Base-by-base conservation (phyloP, 352 stramenopile genomes). In the Phytophthora sp. region DNA sequence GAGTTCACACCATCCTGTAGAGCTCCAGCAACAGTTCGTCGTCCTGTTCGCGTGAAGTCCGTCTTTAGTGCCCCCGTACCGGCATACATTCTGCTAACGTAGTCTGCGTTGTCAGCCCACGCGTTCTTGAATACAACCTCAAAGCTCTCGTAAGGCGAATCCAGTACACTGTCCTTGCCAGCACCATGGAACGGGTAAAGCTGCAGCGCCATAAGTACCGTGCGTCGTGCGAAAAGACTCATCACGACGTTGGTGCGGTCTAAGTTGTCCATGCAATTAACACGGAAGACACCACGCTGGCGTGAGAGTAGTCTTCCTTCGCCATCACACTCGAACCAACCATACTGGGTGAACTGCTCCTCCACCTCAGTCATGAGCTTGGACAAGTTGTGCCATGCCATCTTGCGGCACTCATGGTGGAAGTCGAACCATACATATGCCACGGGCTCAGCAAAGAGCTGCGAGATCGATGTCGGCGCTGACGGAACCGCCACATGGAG, bases 201-300 rank as follows among this genome's bases (percentile, higher is more conserved):
- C 54, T 98, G 89, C 21, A 88, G 62, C 17, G 96, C 84, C 48
- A 98, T 71, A 15, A 95, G 62, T 23, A 76, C 44, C 30, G 62
- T 86, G 27, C 88, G 84, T n/a, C 93, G 79, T 17, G 84, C 94
- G 58, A 98, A 97, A 34, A 98, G 83, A 37, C 69, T 71, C 54
- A 88, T 81, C 28, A 89, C 79, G 38, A 90, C 80, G 50, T 88
- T 91, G 6, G 81, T 99, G 28, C 97, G 85, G 75, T 99, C 97
- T 21, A 99, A 77, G 68, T 97, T 98, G 83, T 99, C 97, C 92
- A 99, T 99, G 80, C 97, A 99, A 78, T 99, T 99, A 9, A 96
- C 98, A 43, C 97, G 88, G 28, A 99, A 84, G 37, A 99, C 88
- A 8, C 92, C 94, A 17, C 79, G 87, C 73, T 99, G 97, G 21